These are phyloP conservation scores for Carex arenaria DNA, from an alignment of 202 grass and related monocot genomes.

Conservation along the genomic window DNA sequence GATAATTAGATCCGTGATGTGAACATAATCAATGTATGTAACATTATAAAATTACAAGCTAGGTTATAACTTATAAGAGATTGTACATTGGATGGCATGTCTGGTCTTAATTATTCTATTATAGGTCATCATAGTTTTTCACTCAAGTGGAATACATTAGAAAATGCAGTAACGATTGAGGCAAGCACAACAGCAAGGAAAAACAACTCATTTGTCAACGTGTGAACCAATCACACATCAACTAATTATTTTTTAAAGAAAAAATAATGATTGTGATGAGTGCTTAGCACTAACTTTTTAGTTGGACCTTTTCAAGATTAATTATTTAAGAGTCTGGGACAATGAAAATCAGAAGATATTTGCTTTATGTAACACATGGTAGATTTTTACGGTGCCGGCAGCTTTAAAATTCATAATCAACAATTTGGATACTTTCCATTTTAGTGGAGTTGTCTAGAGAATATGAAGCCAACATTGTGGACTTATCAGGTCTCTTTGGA, in stretches of 20 bases:
- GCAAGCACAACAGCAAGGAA: not conserved
- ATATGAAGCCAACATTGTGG: not conserved
- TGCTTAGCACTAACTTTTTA: not conserved
- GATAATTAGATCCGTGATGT: not conserved
- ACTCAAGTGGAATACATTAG: not conserved
- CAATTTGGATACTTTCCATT: not conserved
- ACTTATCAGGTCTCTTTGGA: not conserved
- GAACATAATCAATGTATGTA: not conserved
- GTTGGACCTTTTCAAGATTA: not conserved
- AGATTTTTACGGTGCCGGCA: not conserved
- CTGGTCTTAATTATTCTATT: too few relatives aligned
- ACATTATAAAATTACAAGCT: not conserved
- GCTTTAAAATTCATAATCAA: not conserved
- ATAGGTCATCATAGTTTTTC: not conserved
- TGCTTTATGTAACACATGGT: not conserved
- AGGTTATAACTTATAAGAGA: not conserved
- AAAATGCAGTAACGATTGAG: not conserved
- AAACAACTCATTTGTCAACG: not conserved
- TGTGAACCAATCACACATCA: not conserved
- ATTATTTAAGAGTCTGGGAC: not conserved
- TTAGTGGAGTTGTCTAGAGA: not conserved
- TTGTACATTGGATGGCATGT: not conserved
- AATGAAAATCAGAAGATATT: not conserved
- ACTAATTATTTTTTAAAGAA: not conserved
- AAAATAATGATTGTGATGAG: not conserved